A percentile compares a stretch with the other conserved stretches of the same genome.
Conservation (phyloP, 805 yeast genomes). For the Starmerella vaccinii region DNA sequence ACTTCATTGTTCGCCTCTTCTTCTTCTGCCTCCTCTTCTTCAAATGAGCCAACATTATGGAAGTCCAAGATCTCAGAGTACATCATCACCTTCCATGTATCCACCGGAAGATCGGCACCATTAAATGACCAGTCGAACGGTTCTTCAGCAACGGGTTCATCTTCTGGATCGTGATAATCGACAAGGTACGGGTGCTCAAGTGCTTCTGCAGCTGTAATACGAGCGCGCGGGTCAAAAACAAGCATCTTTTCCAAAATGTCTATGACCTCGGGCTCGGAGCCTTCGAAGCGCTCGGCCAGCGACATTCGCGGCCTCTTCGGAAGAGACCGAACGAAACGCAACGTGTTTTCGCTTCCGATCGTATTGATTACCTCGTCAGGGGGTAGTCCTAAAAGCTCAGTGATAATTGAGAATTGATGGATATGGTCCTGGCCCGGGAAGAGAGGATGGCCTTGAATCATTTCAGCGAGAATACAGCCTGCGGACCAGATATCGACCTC, state of each 20-base stretch:
- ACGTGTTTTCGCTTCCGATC: constrained; percentile 88
- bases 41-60: constrained; percentile 67
- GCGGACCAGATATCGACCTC: constrained; percentile 98
- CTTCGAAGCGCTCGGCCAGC: constrained; percentile 64
- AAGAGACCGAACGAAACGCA: constrained; percentile 84
- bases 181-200: constrained; percentile 82
- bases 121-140: constrained; percentile 97
- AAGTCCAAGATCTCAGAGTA: constrained; percentile 92
- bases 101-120: constrained; percentile 95
- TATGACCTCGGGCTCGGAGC: constrained; percentile 59
- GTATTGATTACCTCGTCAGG: constrained; percentile 94
- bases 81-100: constrained; percentile 99
- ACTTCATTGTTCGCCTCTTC: neutral
- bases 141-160: constrained; percentile 88
- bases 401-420: constrained; percentile 92
- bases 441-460: constrained; percentile 93
- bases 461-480: constrained; percentile 94
- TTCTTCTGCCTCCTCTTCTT: constrained; percentile 18
- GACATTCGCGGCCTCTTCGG: constrained; percentile 93
- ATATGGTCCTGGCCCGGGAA: constrained; percentile 98
- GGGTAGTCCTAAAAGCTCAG: constrained; percentile 92
- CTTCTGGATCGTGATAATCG: constrained; percentile 94
- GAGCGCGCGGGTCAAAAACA: constrained; percentile 86
- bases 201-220: constrained; percentile 88
- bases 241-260: constrained; percentile 83